phyloP scores from a whole-genome alignment of 768 basidiomycete genomes.

The Suillus paluster region DNA sequence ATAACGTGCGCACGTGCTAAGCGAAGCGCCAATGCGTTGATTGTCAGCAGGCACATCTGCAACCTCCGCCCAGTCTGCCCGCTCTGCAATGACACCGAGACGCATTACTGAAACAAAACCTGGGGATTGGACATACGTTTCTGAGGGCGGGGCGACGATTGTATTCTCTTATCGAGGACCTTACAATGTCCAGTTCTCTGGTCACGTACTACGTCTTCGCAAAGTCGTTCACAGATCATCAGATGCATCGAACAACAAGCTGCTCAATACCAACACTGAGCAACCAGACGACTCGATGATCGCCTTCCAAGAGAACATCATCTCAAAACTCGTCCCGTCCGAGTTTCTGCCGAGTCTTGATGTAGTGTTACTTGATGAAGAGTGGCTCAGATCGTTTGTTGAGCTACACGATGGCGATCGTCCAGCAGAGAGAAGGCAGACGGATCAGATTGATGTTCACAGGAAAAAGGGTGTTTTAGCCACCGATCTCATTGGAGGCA shows the following conservation, averaged over 20 bases:
- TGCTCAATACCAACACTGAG: not conserved
- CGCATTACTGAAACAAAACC: conserved; percentile 36
- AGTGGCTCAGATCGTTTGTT: conserved; percentile 67
- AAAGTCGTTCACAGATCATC: conserved; percentile 45
- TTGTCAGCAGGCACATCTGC: not conserved
- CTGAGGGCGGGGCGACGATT: conserved; percentile 92
- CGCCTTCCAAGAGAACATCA: conserved; percentile 65
- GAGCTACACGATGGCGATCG: conserved; percentile 51
- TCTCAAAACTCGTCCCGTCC: conserved; percentile 65
- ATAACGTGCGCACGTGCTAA: too few species aligned
- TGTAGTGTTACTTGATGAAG: conserved; percentile 45
- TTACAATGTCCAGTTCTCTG: conserved; percentile 51
- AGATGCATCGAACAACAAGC: not conserved
- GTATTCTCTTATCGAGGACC: conserved; percentile 83
- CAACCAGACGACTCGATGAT: conserved; percentile 41
- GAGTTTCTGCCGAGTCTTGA: conserved; percentile 62
- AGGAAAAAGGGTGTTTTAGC: conserved; percentile 69
- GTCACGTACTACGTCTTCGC: conserved; percentile 76
- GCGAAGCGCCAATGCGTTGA: too few species aligned
- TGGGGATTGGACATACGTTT: conserved; percentile 78
- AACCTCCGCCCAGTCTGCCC: not conserved
- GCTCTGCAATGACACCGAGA: conserved; percentile 17
- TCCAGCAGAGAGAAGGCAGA: conserved; percentile 56
- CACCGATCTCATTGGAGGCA: conserved; percentile 74
- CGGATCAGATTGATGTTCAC: conserved; percentile 61